phyloP scores from a whole-genome alignment of 2,329 filamentous ascomycete genomes.

The Dothideomycetes sp. region DNA sequence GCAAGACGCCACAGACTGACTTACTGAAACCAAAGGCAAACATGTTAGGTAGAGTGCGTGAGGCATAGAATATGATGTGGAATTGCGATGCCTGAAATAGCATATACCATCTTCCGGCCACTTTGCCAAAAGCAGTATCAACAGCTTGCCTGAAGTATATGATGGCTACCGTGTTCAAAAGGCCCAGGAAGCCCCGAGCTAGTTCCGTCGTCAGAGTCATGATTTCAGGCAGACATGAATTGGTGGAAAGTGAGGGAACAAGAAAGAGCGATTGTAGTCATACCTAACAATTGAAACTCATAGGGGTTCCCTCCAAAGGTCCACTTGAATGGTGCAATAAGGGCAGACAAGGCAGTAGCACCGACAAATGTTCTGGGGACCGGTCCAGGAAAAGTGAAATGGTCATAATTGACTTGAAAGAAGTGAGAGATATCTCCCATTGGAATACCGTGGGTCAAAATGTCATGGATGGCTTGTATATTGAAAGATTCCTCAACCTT shows the following conservation, averaged over 20 bases:
- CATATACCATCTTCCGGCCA: slow-evolving; percentile 67
- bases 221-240: too few species aligned
- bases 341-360: slow-evolving; percentile 60
- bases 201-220: too few species aligned
- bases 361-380: slow-evolving; percentile 89
- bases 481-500: slow-evolving; percentile 99
- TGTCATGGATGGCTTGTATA: slow-evolving; percentile 85
- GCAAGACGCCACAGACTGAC: slow-evolving; percentile 21
- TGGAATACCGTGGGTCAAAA: slow-evolving; percentile 63
- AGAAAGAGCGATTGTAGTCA: too few species aligned
- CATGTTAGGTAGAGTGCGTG: slow-evolving; percentile 88
- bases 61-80: slow-evolving; percentile 86
- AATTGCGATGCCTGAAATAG: slow-evolving; percentile 76
- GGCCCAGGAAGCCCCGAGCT: slow-evolving; percentile 68
- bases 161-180: slow-evolving; percentile 62
- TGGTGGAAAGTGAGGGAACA: too few species aligned
- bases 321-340: slow-evolving; percentile 53
- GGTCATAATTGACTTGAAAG: slow-evolving; percentile 60
- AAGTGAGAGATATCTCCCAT: slow-evolving; percentile 15
- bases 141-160: slow-evolving; percentile 55
- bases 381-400: slow-evolving; percentile 79
- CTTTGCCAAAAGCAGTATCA: slow-evolving; percentile 54
- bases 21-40: slow-evolving; percentile 81
- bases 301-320: slow-evolving; percentile 14
- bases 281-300: slow-evolving; percentile 49